Conservation (phyloP, 257 asterid species). For the Capsicum pubescens region DNA sequence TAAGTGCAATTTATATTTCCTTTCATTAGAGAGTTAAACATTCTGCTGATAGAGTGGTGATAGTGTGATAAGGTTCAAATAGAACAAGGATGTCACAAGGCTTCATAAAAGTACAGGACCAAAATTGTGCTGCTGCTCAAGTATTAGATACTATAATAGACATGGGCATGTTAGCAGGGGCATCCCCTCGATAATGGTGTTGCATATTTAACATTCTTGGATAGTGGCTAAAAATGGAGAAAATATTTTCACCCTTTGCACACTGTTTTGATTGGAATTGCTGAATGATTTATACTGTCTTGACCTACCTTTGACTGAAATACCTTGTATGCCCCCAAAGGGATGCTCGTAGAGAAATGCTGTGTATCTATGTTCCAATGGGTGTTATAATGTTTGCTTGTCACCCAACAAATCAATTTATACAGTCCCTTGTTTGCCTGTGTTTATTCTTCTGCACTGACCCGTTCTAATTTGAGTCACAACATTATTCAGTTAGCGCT, state of each 20-base stretch:
- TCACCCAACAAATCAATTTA: not conserved
- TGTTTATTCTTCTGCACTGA: not conserved
- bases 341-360: not conserved
- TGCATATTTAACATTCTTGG: not conserved
- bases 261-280: not conserved
- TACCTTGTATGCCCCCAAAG: not conserved
- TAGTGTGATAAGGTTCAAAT: not conserved
- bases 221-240: not conserved
- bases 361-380: not conserved
- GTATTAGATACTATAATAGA: conserved; percentile 3
- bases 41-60: conserved; percentile 19
- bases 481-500: not conserved
- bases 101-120: not conserved
- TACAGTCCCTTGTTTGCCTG: not conserved
- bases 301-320: not conserved
- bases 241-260: not conserved
- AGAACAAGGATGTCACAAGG: not conserved
- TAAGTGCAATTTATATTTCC: not conserved
- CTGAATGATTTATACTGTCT: not conserved
- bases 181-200: conserved; percentile 7
- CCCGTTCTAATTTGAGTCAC: not conserved
- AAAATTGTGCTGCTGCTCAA: conserved; percentile 7
- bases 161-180: not conserved
- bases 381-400: not conserved
- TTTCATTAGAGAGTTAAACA: not conserved